These are phyloP conservation scores for Corylus americana DNA, from an alignment of 306 rosid species.

Conservation along the genomic window DNA sequence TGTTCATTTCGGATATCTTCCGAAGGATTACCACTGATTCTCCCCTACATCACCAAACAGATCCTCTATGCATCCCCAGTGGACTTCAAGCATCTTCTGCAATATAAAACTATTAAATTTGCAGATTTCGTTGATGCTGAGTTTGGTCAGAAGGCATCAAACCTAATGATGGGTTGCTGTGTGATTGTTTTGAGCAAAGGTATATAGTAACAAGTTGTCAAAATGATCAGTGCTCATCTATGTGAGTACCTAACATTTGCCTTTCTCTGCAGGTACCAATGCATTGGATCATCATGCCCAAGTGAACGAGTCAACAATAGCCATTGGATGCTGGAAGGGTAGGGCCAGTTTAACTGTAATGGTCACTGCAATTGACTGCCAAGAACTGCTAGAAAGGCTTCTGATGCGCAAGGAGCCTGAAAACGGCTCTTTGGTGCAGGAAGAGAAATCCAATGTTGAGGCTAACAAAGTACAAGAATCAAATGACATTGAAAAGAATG, in stretches of 20 bases:
- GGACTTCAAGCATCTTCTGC: constrained; percentile 83
- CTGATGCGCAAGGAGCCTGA: constrained; percentile 47
- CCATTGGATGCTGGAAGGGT: constrained; percentile 99
- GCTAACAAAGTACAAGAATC: constrained; percentile 35
- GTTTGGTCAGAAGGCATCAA: constrained; percentile 67
- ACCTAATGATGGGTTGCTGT: constrained; percentile 81
- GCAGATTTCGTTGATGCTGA: constrained; percentile 75
- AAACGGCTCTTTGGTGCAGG: constrained; percentile 33
- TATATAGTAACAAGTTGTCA: constrained; percentile 28
- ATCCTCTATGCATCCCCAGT: constrained; percentile 62
- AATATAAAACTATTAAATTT: constrained; percentile 72
- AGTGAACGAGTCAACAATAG: constrained; percentile 80
- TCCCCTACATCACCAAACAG: constrained; percentile 81
- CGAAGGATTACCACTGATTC: constrained; percentile 90
- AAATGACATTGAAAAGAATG: constrained; percentile 25
- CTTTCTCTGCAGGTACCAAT: constrained; percentile 44
- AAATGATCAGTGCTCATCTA: not conserved
- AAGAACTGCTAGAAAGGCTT: constrained; percentile 86
- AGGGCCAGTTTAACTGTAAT: constrained; percentile 76
- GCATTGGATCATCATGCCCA: constrained; percentile 36
- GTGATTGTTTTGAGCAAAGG: constrained; percentile 74
- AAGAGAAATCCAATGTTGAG: constrained; percentile 27
- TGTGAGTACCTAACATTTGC: not conserved
- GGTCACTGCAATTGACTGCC: constrained; percentile 86
- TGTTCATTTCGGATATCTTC: constrained; percentile 90